A percentile compares a stretch with the other conserved stretches of the same genome.
Conservation (phyloP, 306 rosid genomes). For the Lathyrus oleraceus region DNA sequence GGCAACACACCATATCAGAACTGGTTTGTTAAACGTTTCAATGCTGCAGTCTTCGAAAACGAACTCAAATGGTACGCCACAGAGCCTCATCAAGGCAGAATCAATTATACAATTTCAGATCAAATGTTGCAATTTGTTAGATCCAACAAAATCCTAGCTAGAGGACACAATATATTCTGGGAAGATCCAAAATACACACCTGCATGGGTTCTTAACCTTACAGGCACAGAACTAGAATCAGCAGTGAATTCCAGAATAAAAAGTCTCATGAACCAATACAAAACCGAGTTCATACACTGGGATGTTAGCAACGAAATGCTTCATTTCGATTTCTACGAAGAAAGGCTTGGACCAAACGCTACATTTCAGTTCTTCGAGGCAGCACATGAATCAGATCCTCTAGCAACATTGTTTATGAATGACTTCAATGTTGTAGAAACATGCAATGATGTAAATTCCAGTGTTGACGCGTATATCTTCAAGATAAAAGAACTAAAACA, state of each 20-base stretch:
- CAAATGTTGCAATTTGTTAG: slow-evolving; percentile 70
- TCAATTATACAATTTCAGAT: slow-evolving; percentile 66
- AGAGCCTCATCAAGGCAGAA: slow-evolving; percentile 71
- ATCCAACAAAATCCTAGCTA: slow-evolving; percentile 62
- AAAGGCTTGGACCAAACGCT: slow-evolving; percentile 70
- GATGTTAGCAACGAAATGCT: slow-evolving; percentile 98
- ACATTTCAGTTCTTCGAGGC: slow-evolving; percentile 62
- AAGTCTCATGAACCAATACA: slow-evolving; percentile 72
- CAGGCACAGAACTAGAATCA: slow-evolving; percentile 43
- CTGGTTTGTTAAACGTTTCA: slow-evolving; percentile 83
- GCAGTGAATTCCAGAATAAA: slow-evolving; percentile 65
- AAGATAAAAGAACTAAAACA: slow-evolving; percentile 52
- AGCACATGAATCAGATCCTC: slow-evolving; percentile 71
- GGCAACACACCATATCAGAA: slow-evolving; percentile 84
- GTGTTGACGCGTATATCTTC: slow-evolving; percentile 65
- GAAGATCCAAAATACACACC: slow-evolving; percentile 84
- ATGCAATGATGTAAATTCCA: slow-evolving; percentile 72
- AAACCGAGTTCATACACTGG: slow-evolving; percentile 82
- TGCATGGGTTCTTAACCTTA: slow-evolving; percentile 71
- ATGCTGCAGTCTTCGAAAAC: slow-evolving; percentile 85
- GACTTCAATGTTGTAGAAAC: slow-evolving; percentile 94
- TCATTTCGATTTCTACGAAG: slow-evolving; percentile 89
- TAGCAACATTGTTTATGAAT: slow-evolving; percentile 81
- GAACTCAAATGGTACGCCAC: slow-evolving; percentile 96
- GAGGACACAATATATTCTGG: slow-evolving; percentile 98